A percentile compares a stretch with the other conserved stretches of the same genome.
Evolutionary conservation across 768 basidiomycete species (phyloP).

Genomic region (Rickenella mellea): DNA sequence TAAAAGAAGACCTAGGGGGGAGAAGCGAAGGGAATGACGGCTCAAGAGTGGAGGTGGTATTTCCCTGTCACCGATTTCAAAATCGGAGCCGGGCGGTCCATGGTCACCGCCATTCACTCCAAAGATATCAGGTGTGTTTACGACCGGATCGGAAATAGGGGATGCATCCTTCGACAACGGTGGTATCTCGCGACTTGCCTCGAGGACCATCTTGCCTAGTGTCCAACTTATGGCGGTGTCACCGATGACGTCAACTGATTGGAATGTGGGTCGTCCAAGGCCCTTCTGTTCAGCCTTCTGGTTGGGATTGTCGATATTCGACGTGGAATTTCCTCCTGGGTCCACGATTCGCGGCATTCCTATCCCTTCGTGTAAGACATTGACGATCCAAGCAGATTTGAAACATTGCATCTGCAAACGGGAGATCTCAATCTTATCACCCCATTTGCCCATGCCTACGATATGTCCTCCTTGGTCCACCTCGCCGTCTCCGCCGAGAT

Average conservation of each 20-base stretch:
- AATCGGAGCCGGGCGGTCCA: too few species aligned
- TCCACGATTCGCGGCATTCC: slow-evolving; percentile 90
- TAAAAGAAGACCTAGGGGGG: slow-evolving; percentile 53
- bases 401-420: slow-evolving; percentile 97
- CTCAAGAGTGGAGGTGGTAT: slow-evolving; percentile 37
- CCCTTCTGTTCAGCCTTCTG: slow-evolving; percentile 76
- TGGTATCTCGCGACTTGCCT: slow-evolving; percentile 83
- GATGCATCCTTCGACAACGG: slow-evolving; percentile 31
- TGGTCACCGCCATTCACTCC: slow-evolving; percentile 49
- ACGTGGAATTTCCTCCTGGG: slow-evolving; percentile 67
- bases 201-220: slow-evolving; percentile 96
- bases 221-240: slow-evolving; percentile 97
- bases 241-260: slow-evolving; percentile 84
- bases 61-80: too few species aligned
- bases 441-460: slow-evolving; percentile 62
- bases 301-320: slow-evolving; percentile 59
- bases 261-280: slow-evolving; percentile 76
- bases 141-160: slow-evolving; percentile 68
- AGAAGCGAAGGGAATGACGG: slow-evolving; percentile 62
- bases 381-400: slow-evolving; percentile 97
- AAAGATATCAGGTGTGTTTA: slow-evolving; percentile 47
- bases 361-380: slow-evolving; percentile 92
- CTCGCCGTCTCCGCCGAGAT: slow-evolving; percentile 57
- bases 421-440: slow-evolving; percentile 65
- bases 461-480: slow-evolving; percentile 49